Percentiles rank a stretch among this genome's conserved stretches.
Evolutionary conservation across 2,329 filamentous ascomycete species (phyloP).

Genomic region (Colletotrichum sp.): DNA sequence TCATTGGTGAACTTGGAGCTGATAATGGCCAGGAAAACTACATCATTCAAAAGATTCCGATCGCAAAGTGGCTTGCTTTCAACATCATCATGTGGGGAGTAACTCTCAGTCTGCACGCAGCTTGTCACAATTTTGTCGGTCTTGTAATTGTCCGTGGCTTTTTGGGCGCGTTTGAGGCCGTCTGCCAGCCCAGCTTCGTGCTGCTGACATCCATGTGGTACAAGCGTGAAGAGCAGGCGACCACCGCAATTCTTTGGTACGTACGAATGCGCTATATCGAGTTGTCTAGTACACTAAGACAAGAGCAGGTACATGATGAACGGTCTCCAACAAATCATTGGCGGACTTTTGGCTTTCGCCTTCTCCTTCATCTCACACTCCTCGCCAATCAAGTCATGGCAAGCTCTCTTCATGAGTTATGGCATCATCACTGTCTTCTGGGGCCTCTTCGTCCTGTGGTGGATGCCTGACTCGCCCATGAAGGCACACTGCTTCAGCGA

Average conservation of each 20-base stretch:
- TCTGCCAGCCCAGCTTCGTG: conserved; percentile 49
- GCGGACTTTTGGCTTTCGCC: conserved; percentile 43
- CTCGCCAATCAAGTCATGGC: conserved; percentile 39
- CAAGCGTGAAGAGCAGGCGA: conserved; percentile 41
- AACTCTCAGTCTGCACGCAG: conserved; percentile 37
- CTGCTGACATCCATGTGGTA: conserved; percentile 38
- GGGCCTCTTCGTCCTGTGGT: conserved; percentile 39
- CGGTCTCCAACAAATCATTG: conserved; percentile 40
- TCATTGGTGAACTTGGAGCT: not conserved
- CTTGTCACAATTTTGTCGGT: conserved; percentile 41
- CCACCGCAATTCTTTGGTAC: conserved; percentile 25
- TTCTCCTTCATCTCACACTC: conserved; percentile 32
- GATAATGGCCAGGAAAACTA: not conserved
- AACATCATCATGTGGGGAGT: conserved; percentile 49
- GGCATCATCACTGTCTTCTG: conserved; percentile 39
- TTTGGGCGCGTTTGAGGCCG: conserved; percentile 50
- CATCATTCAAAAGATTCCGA: conserved; percentile 41
- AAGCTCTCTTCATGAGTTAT: conserved; percentile 47
- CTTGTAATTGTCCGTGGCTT: conserved; percentile 47
- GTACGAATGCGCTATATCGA: fast-evolving
- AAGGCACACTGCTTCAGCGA: conserved; percentile 54
- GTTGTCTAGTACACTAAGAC: not conserved
- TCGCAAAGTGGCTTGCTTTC: conserved; percentile 40
- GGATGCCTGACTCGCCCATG: conserved; percentile 55
- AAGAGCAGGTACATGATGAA: conserved; percentile 36